These are phyloP conservation scores for Plasmodium chabaudi DNA, from an alignment of 169 alveolate genomes.

Conservation along the genomic window DNA sequence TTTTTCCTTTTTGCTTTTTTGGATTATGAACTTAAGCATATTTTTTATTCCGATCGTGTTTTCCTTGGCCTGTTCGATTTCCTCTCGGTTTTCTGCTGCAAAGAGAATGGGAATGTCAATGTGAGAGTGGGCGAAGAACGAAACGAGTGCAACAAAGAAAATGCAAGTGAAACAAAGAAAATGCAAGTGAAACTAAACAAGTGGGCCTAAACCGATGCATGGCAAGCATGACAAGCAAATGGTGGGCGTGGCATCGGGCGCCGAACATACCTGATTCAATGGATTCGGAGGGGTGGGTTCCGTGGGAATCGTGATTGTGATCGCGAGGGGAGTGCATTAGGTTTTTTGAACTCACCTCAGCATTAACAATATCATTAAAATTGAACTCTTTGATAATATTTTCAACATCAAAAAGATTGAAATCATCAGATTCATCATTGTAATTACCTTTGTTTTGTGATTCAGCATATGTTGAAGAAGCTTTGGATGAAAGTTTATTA, in stretches of 20 bases:
- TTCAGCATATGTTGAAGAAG: neutral
- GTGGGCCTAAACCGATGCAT: neutral
- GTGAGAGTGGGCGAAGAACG: no score
- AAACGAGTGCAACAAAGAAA: no score
- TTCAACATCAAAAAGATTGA: slow-evolving; percentile 52
- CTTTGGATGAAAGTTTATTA: neutral
- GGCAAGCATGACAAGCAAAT: neutral
- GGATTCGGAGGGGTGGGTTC: no score
- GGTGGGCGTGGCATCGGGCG: neutral
- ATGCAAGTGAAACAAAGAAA: no score
- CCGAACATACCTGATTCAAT: neutral
- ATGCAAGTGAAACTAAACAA: no score
- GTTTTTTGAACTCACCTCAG: slow-evolving; percentile 16
- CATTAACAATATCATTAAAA: slow-evolving; percentile 33
- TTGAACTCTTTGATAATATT: slow-evolving; percentile 52
- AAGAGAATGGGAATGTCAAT: no score
- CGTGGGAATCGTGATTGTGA: neutral
- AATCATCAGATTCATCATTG: slow-evolving; percentile 18
- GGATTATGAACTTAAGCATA: no score
- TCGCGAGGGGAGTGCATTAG: neutral
- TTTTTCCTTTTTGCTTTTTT: slow-evolving; percentile 3
- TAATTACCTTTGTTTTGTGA: slow-evolving; percentile 16
- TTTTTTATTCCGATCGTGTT: no score
- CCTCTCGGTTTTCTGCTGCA: no score
- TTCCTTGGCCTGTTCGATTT: no score